Evolutionary conservation across 495 filamentous ascomycete species (phyloP).

Genomic region (Penicillium roqueforti): DNA sequence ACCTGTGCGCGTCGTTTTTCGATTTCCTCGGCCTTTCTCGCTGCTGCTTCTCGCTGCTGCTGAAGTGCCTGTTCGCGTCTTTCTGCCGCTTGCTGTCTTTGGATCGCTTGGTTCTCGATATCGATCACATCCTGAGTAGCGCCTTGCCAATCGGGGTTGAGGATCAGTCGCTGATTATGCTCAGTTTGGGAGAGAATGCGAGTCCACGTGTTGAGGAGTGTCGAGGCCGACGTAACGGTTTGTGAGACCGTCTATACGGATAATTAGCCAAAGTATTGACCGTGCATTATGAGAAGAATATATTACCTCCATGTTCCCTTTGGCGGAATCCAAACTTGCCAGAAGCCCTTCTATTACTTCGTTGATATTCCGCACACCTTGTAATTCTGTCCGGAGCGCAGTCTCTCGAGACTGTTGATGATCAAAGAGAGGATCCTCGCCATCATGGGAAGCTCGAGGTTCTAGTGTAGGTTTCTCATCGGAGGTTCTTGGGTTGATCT

Average conservation of each 20-base stretch:
- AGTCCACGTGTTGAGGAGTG: slow-evolving; percentile 93
- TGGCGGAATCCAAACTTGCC: slow-evolving; percentile 73
- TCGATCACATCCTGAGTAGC: slow-evolving; percentile 78
- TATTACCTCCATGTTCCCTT: slow-evolving; percentile 84
- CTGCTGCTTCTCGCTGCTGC: slow-evolving; percentile 66
- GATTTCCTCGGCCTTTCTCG: slow-evolving; percentile 67
- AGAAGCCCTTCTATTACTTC: slow-evolving; percentile 78
- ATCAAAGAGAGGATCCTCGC: slow-evolving; percentile 53
- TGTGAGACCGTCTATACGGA: slow-evolving; percentile 67
- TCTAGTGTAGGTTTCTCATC: slow-evolving; percentile 41
- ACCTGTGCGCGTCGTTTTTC: slow-evolving; percentile 53
- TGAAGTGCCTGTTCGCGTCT: slow-evolving; percentile 70
- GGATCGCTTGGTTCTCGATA: slow-evolving; percentile 68
- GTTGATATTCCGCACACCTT: slow-evolving; percentile 78
- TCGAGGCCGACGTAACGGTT: slow-evolving; percentile 84
- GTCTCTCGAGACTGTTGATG: slow-evolving; percentile 68
- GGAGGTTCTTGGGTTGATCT: slow-evolving; percentile 11
- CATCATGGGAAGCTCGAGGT: slow-evolving; percentile 37
- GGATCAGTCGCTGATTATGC: slow-evolving; percentile 88
- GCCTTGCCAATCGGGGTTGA: slow-evolving; percentile 86
- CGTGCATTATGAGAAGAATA: background rate
- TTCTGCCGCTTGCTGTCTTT: slow-evolving; percentile 69
- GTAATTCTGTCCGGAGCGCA: slow-evolving; percentile 70
- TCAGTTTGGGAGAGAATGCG: slow-evolving; percentile 94
- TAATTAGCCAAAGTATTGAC: slow-evolving; percentile 6